Evolutionary conservation across 768 basidiomycete species (phyloP), one percentile per base, ranked within the genome.

Genomic region (Cyclocybe cylindracea): DNA sequence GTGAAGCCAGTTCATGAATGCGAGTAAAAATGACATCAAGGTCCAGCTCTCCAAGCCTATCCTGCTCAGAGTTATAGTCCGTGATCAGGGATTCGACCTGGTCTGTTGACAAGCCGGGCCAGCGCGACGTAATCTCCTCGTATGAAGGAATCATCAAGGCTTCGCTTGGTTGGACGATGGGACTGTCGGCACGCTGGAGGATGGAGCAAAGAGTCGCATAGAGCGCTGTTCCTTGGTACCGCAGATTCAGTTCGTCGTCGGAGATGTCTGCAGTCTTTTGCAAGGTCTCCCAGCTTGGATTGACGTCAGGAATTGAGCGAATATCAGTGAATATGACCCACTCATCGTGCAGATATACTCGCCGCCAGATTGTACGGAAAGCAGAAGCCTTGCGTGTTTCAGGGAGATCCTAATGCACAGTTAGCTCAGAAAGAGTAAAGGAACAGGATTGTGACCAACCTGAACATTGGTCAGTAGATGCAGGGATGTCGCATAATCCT

Each of bases 341-440:
- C 94, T 97, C 83, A 65, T 98, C 94, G 45, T 91, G 87, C 46
- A 89, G 78, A 64, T 90, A 96, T 41, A 96, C 80, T 31, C 95
- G 78, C 34, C 95, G 80, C 95, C 95, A 98, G 11, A 91, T 78
- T 32, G 83, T 84, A 41, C 85, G 77, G 61, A 90, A 80, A 4
- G 91, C 86, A 19, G 88, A 83, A 38, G 78, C 62, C 64, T 78
- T 79, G 43, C 94, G 78, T 32, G 81, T 80, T 51, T 85, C 83
- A 0, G 94, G 93, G 3, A 91, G 62, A 46, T 80, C 78, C 87
- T 92, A 33, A 34, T 33, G 31, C 43, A 31, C 32, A 11, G 43
- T 48, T 7, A 39, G 54, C 34, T 45, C 39, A 14, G 38, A 39
- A 45, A 41, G 5, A 18, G 6, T 19, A 37, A 2, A 13, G 31